phyloP scores from a whole-genome alignment of 2,329 filamentous ascomycete species.

The Curvularia hawaiiensis region DNA sequence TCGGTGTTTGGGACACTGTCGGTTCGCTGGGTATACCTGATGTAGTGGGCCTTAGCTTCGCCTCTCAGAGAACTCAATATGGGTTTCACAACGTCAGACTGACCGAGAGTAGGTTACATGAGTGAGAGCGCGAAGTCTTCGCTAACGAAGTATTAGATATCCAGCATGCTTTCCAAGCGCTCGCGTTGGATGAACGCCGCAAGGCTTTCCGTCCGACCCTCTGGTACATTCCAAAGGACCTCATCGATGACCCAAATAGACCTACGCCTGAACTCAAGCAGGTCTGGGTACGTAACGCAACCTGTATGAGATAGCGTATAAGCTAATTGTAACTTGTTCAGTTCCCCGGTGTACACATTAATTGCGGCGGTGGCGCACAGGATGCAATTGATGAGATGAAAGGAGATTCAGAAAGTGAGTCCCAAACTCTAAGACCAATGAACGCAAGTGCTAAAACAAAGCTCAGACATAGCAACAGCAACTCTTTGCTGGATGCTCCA shows the following conservation, averaged over 20 bases:
- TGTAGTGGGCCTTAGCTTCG: constrained; percentile 38
- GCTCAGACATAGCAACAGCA: constrained; percentile 52
- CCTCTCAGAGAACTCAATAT: constrained; percentile 29
- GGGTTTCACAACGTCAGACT: constrained; percentile 44
- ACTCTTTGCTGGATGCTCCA: constrained; percentile 62
- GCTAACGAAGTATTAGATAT: constrained; percentile 47
- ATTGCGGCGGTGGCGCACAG: constrained; percentile 55
- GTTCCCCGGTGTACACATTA: constrained; percentile 59
- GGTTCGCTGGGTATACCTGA: constrained; percentile 53
- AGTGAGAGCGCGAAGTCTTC: neutral
- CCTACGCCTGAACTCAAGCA: constrained; percentile 51
- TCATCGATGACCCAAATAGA: constrained; percentile 29
- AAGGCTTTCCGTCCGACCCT: constrained; percentile 59
- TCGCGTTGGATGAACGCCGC: constrained; percentile 60
- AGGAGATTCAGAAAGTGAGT: constrained; percentile 42
- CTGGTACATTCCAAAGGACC: constrained; percentile 52
- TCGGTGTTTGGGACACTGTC: constrained; percentile 58
- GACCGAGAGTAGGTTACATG: constrained; percentile 37
- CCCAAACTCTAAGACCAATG: neutral
- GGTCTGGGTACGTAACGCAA: constrained; percentile 49
- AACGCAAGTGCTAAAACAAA: neutral
- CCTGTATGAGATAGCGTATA: neutral
- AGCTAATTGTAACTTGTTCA: constrained; percentile 2
- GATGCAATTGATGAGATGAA: constrained; percentile 39
- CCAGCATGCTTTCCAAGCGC: constrained; percentile 60